These are phyloP conservation scores for Ramularia collo-cygni DNA, from an alignment of 2,329 filamentous ascomycete genomes.

Conservation along the genomic window DNA sequence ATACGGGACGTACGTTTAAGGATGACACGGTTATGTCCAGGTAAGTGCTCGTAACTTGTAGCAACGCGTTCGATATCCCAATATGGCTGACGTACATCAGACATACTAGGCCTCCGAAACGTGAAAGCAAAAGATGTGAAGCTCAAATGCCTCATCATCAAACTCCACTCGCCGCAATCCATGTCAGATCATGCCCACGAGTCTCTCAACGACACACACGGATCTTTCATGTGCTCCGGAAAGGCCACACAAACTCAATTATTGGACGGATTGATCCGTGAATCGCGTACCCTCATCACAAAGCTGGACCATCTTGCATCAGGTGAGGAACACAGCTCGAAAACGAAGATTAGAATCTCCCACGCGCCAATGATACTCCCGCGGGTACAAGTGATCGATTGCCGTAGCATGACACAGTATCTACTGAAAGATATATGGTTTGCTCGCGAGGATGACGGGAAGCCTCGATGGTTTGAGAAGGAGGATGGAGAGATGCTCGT, in stretches of 20 bases:
- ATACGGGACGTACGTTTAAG: conserved; percentile 10
- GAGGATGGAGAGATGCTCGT: not conserved
- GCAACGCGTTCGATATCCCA: too few species aligned
- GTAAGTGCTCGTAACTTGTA: too few species aligned
- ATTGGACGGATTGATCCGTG: not conserved
- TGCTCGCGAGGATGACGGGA: conserved; percentile 6
- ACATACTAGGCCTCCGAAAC: conserved; percentile 4
- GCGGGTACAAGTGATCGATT: conserved; percentile 1
- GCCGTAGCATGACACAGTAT: not conserved
- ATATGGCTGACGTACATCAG: not conserved
- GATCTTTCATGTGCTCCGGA: too few species aligned
- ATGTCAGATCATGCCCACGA: too few species aligned
- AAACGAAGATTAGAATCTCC: not conserved
- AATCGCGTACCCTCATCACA: not conserved
- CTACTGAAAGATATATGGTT: not conserved
- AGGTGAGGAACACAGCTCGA: not conserved
- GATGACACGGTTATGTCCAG: conserved; percentile 6
- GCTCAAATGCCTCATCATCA: conserved; percentile 10
- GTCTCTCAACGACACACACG: too few species aligned
- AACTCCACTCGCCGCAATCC: conserved; percentile 3
- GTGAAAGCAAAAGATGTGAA: not conserved
- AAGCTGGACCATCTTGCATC: not conserved
- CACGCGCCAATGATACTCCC: not conserved
- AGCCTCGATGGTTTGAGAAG: conserved; percentile 1
- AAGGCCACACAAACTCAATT: too few species aligned